These are phyloP conservation scores for Coemansia sp. DNA, from an alignment of 192 early-diverging fungal genomes.

Conservation along the genomic window DNA sequence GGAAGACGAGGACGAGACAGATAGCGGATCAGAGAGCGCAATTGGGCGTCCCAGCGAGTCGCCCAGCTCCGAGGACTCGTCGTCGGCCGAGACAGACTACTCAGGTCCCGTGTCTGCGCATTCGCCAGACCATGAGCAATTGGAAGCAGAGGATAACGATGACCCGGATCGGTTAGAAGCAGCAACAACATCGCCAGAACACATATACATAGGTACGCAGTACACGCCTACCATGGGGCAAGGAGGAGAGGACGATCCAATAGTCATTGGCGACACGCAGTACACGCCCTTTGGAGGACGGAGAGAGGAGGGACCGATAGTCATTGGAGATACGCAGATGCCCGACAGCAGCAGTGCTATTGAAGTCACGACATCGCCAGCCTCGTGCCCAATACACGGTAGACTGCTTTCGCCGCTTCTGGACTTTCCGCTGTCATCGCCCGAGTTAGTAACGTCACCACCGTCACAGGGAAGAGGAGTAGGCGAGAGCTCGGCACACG, in stretches of 20 bases:
- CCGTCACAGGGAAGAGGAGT: too few species aligned
- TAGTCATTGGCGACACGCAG: slow-evolving; percentile 12
- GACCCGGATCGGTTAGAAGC: not conserved
- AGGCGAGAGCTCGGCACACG: not conserved
- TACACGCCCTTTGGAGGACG: not conserved
- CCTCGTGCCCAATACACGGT: too few species aligned
- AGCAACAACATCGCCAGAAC: not conserved
- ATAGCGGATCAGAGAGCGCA: not conserved
- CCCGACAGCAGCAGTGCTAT: not conserved
- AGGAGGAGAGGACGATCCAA: not conserved
- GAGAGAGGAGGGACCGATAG: not conserved
- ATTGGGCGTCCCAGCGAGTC: too few species aligned
- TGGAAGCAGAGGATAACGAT: not conserved
- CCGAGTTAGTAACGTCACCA: too few species aligned
- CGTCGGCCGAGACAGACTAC: not conserved
- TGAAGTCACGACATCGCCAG: not conserved
- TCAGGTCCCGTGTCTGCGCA: too few species aligned
- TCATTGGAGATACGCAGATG: slow-evolving; percentile 3
- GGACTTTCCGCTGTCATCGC: too few species aligned
- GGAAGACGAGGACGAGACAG: not conserved
- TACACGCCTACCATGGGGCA: not conserved
- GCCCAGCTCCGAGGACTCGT: not conserved
- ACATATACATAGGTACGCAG: not conserved
- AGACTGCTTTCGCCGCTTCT: too few species aligned
- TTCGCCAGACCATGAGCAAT: not conserved